Conservation (phyloP, 2,329 filamentous ascomycete species). For the Chrysoporthe cubensis region DNA sequence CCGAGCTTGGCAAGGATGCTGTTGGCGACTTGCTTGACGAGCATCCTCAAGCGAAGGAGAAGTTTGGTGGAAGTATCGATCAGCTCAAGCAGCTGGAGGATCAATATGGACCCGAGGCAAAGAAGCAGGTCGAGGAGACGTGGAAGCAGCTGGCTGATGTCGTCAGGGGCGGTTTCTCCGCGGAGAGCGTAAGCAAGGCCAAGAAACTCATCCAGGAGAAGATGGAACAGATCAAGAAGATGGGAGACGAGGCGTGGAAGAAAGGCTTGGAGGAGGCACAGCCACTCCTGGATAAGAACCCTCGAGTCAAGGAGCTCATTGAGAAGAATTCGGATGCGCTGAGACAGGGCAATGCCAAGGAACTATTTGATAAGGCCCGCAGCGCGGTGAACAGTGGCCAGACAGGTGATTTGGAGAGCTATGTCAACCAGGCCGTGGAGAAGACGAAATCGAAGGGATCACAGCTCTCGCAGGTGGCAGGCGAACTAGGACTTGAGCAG, state of each 20-base stretch:
- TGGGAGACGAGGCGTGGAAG: conserved; percentile 74
- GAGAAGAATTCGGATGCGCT: conserved; percentile 71
- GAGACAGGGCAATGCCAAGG: conserved; percentile 67
- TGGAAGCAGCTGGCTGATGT: conserved; percentile 70
- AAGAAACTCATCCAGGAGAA: conserved; percentile 71
- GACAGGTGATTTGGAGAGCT: conserved; percentile 61
- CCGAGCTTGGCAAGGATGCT: conserved; percentile 65
- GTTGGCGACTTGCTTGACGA: conserved; percentile 70
- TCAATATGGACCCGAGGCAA: conserved; percentile 73
- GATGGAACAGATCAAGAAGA: conserved; percentile 65
- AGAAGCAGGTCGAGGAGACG: conserved; percentile 75
- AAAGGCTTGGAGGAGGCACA: conserved; percentile 73
- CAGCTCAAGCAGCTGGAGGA: conserved; percentile 72
- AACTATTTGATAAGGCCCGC: conserved; percentile 67
- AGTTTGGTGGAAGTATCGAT: conserved; percentile 69
- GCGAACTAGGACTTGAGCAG: conserved; percentile 57
- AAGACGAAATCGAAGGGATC: conserved; percentile 60
- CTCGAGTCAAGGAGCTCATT: conserved; percentile 72
- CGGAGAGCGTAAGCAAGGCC: conserved; percentile 56
- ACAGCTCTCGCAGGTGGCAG: conserved; percentile 37
- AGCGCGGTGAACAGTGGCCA: conserved; percentile 65
- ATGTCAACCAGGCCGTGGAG: conserved; percentile 61
- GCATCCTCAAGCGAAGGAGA: conserved; percentile 73
- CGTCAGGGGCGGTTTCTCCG: conserved; percentile 62
- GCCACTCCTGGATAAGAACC: conserved; percentile 75